Evolutionary conservation across 495 filamentous ascomycete species (phyloP).

Genomic region (Amphirosellinia nigrospora): DNA sequence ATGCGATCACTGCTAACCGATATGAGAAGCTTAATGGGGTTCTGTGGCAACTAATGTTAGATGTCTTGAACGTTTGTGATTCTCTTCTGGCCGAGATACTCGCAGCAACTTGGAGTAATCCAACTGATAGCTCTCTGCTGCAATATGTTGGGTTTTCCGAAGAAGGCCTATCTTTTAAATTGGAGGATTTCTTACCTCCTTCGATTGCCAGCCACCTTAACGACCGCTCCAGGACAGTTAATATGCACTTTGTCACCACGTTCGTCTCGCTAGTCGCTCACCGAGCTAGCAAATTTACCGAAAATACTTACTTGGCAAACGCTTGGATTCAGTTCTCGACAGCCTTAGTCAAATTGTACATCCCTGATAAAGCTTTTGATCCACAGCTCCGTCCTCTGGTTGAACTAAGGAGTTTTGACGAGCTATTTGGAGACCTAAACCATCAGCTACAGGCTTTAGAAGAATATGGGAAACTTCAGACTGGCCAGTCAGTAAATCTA

Average conservation of each 20-base stretch:
- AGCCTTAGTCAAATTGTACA: slow-evolving; percentile 75
- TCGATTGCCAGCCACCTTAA: slow-evolving; percentile 22
- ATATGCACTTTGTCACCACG: slow-evolving; percentile 49
- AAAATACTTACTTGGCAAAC: slow-evolving; percentile 45
- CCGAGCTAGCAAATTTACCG: slow-evolving; percentile 12
- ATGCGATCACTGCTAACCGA: slow-evolving; percentile 55
- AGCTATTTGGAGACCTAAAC: slow-evolving; percentile 59
- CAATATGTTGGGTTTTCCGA: slow-evolving; percentile 20
- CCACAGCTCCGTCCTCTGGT: slow-evolving; percentile 80
- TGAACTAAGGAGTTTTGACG: slow-evolving; percentile 67
- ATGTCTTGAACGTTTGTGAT: slow-evolving; percentile 53
- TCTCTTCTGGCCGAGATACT: slow-evolving; percentile 28
- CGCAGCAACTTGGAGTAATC: slow-evolving; percentile 8
- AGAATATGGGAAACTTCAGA: slow-evolving; percentile 69
- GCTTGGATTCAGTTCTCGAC: slow-evolving; percentile 73
- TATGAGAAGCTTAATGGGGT: slow-evolving; percentile 53
- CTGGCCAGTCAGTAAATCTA: slow-evolving; percentile 68
- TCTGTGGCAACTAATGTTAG: slow-evolving; percentile 55
- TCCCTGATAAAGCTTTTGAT: slow-evolving; percentile 85
- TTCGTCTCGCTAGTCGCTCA: slow-evolving; percentile 44
- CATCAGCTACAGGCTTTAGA: slow-evolving; percentile 65
- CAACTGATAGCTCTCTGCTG: slow-evolving; percentile 9
- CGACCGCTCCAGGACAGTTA: slow-evolving; percentile 39
- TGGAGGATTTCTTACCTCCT: slow-evolving; percentile 25
- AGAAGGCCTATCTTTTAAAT: slow-evolving; percentile 34